These are phyloP conservation scores for Limonomyces culmigenus DNA, from an alignment of 1,284 basidiomycete species.

Conservation along the genomic window DNA sequence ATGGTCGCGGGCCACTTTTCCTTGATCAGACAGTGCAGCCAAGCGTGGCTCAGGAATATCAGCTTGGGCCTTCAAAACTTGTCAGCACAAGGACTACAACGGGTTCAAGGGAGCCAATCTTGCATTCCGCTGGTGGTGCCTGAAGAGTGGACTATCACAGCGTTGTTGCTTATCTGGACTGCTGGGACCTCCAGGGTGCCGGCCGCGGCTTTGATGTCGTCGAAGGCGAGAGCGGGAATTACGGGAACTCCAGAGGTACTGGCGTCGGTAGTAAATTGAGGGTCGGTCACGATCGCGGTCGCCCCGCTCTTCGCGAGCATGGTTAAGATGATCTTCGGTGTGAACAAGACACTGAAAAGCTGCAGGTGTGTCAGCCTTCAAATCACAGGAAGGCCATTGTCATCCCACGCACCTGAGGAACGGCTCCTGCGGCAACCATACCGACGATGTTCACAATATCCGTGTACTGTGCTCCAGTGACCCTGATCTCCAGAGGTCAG, in stretches of 20 bases:
- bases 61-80: no score
- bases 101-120: conserved; percentile 8
- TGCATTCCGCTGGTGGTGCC: conserved; percentile 7
- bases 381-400: no score
- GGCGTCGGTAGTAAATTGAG: not conserved
- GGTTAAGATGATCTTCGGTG: conserved; percentile 1
- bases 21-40: conserved; percentile 5
- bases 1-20: not conserved
- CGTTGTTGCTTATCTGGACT: conserved; percentile 2
- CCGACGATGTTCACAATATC: conserved; percentile 6
- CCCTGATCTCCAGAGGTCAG: no score
- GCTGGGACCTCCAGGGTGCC: not conserved
- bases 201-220: not conserved
- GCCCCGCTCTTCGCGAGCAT: conserved; percentile 5
- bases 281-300: conserved; percentile 5
- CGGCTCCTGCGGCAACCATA: conserved; percentile 6
- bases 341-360: conserved; percentile 7
- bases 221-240: not conserved
- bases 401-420: no score
- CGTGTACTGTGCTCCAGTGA: conserved; percentile 5
- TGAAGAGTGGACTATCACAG: conserved; percentile 8
- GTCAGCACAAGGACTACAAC: no score
- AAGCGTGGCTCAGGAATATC: no score
- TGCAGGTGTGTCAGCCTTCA: no score
- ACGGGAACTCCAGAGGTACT: not conserved